Evolutionary conservation across 2,329 filamentous ascomycete species (phyloP).

Genomic region (Fusarium palustre): DNA sequence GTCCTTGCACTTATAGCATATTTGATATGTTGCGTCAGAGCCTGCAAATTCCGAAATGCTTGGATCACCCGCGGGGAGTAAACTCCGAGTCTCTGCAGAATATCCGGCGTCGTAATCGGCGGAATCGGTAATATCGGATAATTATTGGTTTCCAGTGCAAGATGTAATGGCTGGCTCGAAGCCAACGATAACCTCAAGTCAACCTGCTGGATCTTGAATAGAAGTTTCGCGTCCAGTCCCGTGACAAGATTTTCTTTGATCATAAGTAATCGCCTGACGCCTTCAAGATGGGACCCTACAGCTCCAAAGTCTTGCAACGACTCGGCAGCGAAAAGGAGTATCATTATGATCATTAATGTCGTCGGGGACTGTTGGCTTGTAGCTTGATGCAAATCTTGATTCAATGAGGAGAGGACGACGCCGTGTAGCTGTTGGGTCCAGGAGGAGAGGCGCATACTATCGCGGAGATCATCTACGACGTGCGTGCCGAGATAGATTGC

Average conservation of each 20-base stretch:
- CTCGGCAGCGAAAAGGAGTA: not conserved
- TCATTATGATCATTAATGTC: not conserved
- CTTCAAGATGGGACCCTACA: not conserved
- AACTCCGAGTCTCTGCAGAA: accelerated
- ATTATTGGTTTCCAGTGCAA: not conserved
- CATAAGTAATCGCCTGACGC: not conserved
- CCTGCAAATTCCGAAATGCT: not conserved
- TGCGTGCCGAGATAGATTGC: not conserved
- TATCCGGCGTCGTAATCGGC: accelerated
- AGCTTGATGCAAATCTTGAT: not conserved
- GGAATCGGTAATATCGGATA: accelerated
- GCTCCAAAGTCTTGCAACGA: not conserved
- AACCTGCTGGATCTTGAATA: constrained; percentile 16
- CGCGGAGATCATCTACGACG: not conserved
- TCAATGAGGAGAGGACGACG: constrained; percentile 1
- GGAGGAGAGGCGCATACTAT: not conserved
- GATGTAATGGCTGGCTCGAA: not conserved
- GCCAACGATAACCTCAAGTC: constrained; percentile 4
- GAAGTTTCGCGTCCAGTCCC: not conserved
- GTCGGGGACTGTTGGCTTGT: not conserved
- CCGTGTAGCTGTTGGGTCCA: not conserved
- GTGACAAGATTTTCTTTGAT: not conserved
- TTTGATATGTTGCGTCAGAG: not conserved
- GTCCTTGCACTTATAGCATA: accelerated
- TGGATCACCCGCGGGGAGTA: accelerated